phyloP scores from a whole-genome alignment of 371 early-diverging fungal genomes.

The Syncephalis plumigaleata region DNA sequence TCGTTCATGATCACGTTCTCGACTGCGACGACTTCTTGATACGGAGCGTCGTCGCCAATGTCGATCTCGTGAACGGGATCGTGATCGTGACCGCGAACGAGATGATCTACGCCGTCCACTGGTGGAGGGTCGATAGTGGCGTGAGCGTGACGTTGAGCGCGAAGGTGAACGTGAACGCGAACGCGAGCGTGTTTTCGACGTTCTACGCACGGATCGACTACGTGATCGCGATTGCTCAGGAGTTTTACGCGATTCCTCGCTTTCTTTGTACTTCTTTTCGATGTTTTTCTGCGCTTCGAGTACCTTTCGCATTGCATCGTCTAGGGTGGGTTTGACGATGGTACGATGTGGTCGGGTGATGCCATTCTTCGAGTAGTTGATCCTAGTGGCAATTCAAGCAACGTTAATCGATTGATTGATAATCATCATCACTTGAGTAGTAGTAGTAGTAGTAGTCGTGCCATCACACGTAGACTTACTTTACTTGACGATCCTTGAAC shows the following conservation, averaged over 20 bases:
- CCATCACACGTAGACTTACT: constrained; percentile 13
- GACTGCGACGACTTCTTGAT: neutral
- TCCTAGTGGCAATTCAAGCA: constrained; percentile 10
- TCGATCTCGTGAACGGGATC: constrained; percentile 11
- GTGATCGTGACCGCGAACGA: constrained; percentile 7
- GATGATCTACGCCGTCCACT: constrained; percentile 2
- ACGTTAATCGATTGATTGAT: constrained; percentile 1
- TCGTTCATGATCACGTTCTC: constrained; percentile 6
- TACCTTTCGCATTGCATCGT: constrained; percentile 20
- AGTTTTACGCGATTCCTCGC: constrained; percentile 3
- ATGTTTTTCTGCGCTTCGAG: constrained; percentile 16
- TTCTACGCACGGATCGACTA: constrained; percentile 5
- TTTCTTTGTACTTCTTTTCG: constrained; percentile 6
- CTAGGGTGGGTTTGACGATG: constrained; percentile 8
- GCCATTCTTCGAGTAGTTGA: constrained; percentile 45
- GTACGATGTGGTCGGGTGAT: constrained; percentile 31
- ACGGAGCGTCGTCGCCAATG: constrained; percentile 6
- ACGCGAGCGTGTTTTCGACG: constrained; percentile 10
- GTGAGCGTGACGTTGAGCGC: constrained; percentile 8
- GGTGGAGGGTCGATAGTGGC: constrained; percentile 2
- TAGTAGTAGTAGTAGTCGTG: too few species aligned
- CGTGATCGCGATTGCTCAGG: constrained; percentile 4
- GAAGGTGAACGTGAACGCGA: constrained; percentile 15
- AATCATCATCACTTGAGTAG: neutral
- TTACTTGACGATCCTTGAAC: constrained; percentile 31